Evolutionary conservation across 2,329 filamentous ascomycete species (phyloP).

Genomic region (Aspergillus amoenus): DNA sequence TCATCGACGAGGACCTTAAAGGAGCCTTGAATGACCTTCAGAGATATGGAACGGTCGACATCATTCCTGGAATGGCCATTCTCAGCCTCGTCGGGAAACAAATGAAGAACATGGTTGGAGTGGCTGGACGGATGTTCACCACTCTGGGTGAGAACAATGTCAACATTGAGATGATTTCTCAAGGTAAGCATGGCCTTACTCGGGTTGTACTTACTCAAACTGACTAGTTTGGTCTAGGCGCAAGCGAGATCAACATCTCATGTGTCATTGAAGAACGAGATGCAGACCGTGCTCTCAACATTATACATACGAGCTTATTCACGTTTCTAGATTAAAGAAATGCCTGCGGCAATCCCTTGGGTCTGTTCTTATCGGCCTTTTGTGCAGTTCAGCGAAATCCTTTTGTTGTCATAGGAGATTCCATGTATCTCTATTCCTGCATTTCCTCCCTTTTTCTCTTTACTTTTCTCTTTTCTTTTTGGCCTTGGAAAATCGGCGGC

Average conservation of each 20-base stretch:
- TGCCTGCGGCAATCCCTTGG: neutral
- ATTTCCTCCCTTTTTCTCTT: neutral
- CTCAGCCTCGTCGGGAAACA: constrained; percentile 90
- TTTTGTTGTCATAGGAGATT: constrained; percentile 20
- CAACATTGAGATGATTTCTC: constrained; percentile 99
- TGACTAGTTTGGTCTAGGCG: constrained; percentile 56
- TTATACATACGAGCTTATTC: constrained; percentile 94
- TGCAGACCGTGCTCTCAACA: constrained; percentile 89
- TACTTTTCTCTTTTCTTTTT: neutral
- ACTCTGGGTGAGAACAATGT: constrained; percentile 90
- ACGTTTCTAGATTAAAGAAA: constrained; percentile 75
- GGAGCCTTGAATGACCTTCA: constrained; percentile 69
- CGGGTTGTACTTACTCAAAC: constrained; percentile 5
- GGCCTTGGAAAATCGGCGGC: neutral
- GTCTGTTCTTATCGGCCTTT: neutral
- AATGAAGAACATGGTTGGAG: constrained; percentile 96
- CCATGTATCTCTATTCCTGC: neutral
- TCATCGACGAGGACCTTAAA: constrained; percentile 63
- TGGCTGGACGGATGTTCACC: constrained; percentile 91
- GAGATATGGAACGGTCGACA: constrained; percentile 84
- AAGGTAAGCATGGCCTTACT: constrained; percentile 62
- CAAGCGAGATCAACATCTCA: constrained; percentile 98
- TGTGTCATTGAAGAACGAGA: constrained; percentile 93
- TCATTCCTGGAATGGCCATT: constrained; percentile 91
- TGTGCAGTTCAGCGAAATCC: constrained; percentile 7